Conservation (phyloP, 306 rosid genomes). For the Boehmeria nivea region DNA sequence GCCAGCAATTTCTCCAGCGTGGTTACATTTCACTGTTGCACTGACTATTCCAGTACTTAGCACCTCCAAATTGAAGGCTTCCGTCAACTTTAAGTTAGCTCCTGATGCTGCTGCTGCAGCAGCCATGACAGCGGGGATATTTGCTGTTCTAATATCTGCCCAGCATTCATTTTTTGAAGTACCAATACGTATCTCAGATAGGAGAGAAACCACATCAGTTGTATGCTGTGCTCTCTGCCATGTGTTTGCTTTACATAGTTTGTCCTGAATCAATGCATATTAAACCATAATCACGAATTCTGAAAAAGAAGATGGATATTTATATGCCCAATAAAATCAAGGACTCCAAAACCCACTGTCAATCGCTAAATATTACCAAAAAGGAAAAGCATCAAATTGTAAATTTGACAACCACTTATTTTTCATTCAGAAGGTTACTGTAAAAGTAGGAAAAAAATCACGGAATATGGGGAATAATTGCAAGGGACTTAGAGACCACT, state of each 20-base stretch:
- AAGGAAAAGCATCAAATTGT: too few relatives aligned
- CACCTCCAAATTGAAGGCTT: slow-evolving; percentile 91
- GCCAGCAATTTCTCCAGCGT: slow-evolving; percentile 97
- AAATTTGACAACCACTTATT: too few relatives aligned
- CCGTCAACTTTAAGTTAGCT: slow-evolving; percentile 74
- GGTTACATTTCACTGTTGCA: slow-evolving; percentile 94
- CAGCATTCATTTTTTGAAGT: slow-evolving; percentile 81
- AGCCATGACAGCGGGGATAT: slow-evolving; percentile 91
- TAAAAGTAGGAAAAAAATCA: too few relatives aligned
- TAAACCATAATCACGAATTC: slow-evolving; percentile 12
- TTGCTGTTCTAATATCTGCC: slow-evolving; percentile 78
- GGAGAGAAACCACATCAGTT: slow-evolving; percentile 83
- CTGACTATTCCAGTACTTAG: slow-evolving; percentile 83
- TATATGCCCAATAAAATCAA: background rate
- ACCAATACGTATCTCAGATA: slow-evolving; percentile 93
- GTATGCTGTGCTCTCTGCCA: slow-evolving; percentile 95
- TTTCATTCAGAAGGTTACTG: too few relatives aligned
- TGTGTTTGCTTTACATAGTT: slow-evolving; percentile 85
- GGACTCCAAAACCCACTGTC: background rate
- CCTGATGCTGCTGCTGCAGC: slow-evolving; percentile 99
- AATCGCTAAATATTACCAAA: too few relatives aligned
- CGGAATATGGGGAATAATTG: too few relatives aligned
- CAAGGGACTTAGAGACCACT: too few relatives aligned
- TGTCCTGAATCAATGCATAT: slow-evolving; percentile 52
- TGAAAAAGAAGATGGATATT: background rate